Evolutionary conservation across 1,284 basidiomycete genomes (phyloP).

Genomic region (Apiotrichum laibachii): DNA sequence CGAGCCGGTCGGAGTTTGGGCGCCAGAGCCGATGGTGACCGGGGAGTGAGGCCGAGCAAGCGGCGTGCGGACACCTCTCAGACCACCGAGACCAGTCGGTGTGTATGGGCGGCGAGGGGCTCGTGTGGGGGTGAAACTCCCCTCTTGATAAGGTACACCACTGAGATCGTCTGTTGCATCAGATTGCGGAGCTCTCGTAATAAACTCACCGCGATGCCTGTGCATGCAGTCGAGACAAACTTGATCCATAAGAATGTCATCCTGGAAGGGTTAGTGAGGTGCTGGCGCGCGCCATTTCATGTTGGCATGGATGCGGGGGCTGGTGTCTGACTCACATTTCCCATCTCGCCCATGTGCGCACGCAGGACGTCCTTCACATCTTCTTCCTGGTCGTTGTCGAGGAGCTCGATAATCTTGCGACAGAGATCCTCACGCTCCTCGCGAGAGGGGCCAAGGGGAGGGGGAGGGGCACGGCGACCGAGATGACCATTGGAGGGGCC

Average conservation of each 20-base stretch:
- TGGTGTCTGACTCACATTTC: constrained; percentile 60
- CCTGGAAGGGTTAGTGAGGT: constrained; percentile 29
- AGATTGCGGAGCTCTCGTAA: neutral
- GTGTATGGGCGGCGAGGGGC: constrained; percentile 45
- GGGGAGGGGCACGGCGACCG: neutral
- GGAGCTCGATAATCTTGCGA: constrained; percentile 64
- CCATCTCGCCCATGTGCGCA: constrained; percentile 66
- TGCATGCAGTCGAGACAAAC: constrained; percentile 52
- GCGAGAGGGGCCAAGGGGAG: constrained; percentile 8
- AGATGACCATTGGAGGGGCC: constrained; percentile 3
- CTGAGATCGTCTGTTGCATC: constrained; percentile 44
- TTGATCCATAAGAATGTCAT: constrained; percentile 50
- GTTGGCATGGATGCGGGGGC: too few relatives aligned
- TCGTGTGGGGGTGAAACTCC: constrained; percentile 42
- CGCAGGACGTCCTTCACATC: constrained; percentile 72
- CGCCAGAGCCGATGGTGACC: constrained; percentile 23
- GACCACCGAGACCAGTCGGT: constrained; percentile 47
- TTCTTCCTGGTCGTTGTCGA: constrained; percentile 80
- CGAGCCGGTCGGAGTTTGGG: constrained; percentile 41
- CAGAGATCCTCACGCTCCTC: constrained; percentile 57
- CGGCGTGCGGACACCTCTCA: constrained; percentile 42
- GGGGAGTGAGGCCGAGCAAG: constrained; percentile 44
- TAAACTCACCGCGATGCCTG: constrained; percentile 55
- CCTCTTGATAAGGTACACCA: constrained; percentile 41
- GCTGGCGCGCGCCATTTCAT: too few relatives aligned